Evolutionary conservation across 2,329 filamentous ascomycete species (phyloP).

Genomic region (Alternaria ethzedia): DNA sequence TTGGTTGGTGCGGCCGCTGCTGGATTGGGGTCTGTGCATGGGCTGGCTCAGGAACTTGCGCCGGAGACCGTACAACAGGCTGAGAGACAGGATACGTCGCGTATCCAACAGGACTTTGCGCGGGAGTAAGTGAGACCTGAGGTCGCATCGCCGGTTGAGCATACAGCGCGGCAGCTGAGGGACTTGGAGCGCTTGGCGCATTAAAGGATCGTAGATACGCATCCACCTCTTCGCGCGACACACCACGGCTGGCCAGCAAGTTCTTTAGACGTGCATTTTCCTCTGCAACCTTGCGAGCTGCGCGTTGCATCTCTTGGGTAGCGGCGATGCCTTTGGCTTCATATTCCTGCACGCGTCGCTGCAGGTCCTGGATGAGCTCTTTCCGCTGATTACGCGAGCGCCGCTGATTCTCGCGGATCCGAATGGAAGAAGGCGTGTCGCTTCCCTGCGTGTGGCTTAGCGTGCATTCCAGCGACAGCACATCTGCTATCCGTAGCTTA

Average conservation of each 20-base stretch:
- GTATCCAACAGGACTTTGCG: neutral
- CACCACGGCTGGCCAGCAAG: slow-evolving; percentile 55
- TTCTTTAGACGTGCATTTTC: slow-evolving; percentile 69
- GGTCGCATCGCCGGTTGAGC: neutral
- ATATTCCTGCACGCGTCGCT: slow-evolving; percentile 66
- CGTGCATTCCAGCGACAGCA: neutral
- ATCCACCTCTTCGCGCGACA: slow-evolving; percentile 28
- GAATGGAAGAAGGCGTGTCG: slow-evolving; percentile 46
- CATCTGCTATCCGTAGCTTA: neutral
- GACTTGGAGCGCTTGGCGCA: neutral
- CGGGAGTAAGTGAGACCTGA: neutral
- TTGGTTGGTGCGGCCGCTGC: neutral
- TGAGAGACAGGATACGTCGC: neutral
- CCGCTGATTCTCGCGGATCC: slow-evolving; percentile 77
- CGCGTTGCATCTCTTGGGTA: slow-evolving; percentile 70
- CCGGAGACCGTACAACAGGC: neutral
- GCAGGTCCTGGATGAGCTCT: slow-evolving; percentile 72
- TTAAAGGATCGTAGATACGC: slow-evolving; percentile 23
- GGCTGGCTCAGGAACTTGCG: neutral
- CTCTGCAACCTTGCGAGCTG: slow-evolving; percentile 69
- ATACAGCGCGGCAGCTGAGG: neutral
- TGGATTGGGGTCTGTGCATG: neutral
- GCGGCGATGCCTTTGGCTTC: slow-evolving; percentile 70
- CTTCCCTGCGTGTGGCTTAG: slow-evolving; percentile 9
- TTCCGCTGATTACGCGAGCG: slow-evolving; percentile 73